Base-by-base conservation (phyloP, 805 yeast genomes). In the Hanseniaspora singularis region DNA sequence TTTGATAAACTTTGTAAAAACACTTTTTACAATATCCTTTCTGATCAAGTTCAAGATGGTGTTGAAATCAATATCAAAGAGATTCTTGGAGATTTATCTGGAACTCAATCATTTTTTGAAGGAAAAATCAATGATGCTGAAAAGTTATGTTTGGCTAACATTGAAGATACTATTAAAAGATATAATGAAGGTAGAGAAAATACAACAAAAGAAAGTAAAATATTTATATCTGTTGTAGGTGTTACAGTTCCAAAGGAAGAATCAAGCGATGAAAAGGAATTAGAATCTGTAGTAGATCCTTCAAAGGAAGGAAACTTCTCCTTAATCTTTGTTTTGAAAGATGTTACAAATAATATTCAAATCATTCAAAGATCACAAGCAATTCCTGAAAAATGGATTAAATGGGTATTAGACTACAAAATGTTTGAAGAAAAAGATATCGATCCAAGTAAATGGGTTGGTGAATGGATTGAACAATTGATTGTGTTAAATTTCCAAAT, bases 311-410 rank as follows among this genome's bases (percentile, higher is more conserved):
- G 71, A 20, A 73, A 83, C 11, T 88, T 89, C 59, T 73, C 76
- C 33, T 88, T 92, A 61, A 74, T 85, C 8, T 68, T 87, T 30
- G 73, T 84, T 18, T 68, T 92, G 54, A 75, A 76, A 53, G 98
- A 92, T 58, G 74, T 77, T 36, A 77, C 81, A 32, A 89, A 92
- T 64, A 73, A 77, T 52, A 76, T 92, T 52, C 72, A 79, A 7
- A 72, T 85, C 38, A 71, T 76, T 24, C 79, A 85, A 42, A 78
- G 80, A 54, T 83, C 97, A 0, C 98, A 92, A 63, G 77, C 95
- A 6, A 81, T 86, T 68, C 97, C 98, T 10, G 60, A 74, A 38
- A 79, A 76, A 58, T 92, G 98, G 98, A 80, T 87, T 9, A 67
- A 74, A n/a, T 92, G 98, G 98, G 70, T 89, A 28, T 49, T 52